Evolutionary conservation across 345 rosid species (phyloP).

Genomic region (Anacardium occidentale): DNA sequence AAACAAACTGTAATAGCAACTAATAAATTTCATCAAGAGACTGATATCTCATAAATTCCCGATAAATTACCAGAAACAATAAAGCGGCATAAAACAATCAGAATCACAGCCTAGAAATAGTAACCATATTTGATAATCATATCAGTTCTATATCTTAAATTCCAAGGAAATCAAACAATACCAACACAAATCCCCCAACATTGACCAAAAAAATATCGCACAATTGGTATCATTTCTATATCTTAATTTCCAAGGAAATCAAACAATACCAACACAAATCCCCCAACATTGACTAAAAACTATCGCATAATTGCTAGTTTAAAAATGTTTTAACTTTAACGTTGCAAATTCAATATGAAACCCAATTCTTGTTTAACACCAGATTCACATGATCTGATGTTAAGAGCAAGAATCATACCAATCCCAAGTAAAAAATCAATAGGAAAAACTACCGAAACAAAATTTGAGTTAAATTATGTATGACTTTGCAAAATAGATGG

Average conservation of each 20-base stretch:
- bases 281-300: too few species aligned
- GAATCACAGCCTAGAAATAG: too few species aligned
- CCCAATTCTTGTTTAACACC: constrained; percentile 10
- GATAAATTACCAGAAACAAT: too few species aligned
- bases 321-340: background rate
- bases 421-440: constrained; percentile 1
- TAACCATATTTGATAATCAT: too few species aligned
- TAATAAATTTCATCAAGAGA: too few species aligned
- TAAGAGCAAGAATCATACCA: background rate
- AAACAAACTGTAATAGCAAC: background rate
- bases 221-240: too few species aligned
- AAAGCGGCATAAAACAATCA: too few species aligned
- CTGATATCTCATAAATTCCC: too few species aligned
- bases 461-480: background rate
- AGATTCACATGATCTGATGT: constrained; percentile 28
- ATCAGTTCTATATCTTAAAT: background rate
- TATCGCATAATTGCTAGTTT: background rate
- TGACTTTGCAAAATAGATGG: background rate
- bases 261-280: background rate
- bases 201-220: too few species aligned
- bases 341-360: background rate
- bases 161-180: too few species aligned
- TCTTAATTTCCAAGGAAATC: too few species aligned
- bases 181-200: too few species aligned
- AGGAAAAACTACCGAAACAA: constrained; percentile 1